These are phyloP conservation scores for Glycyrrhiza uralensis DNA, from an alignment of 306 rosid species.

Conservation along the genomic window DNA sequence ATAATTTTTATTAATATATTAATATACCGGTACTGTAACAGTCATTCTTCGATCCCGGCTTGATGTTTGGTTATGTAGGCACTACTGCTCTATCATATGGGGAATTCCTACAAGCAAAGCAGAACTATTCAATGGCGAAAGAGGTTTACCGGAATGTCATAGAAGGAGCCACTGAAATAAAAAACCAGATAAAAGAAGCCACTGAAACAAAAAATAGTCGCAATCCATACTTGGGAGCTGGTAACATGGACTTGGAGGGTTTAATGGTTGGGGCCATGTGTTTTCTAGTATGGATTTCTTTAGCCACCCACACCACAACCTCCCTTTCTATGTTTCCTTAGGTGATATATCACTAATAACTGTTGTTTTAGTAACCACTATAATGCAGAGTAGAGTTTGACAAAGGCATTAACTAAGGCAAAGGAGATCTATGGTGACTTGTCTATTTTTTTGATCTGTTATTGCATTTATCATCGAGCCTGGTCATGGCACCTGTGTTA, in stretches of 20 bases:
- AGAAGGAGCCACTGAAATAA: conserved; percentile 33
- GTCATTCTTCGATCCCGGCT: conserved; percentile 21
- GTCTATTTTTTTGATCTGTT: too few relatives aligned
- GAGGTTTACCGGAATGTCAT: conserved; percentile 62
- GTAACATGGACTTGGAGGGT: conserved; percentile 62
- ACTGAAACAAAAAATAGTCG: conserved; percentile 48
- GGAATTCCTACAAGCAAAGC: conserved; percentile 54
- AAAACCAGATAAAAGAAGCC: too few relatives aligned
- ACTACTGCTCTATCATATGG: conserved; percentile 67
- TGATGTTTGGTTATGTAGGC: conserved; percentile 53
- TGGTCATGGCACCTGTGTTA: conserved; percentile 3
- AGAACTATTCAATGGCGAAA: conserved; percentile 59
- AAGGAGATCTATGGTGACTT: conserved; percentile 70
- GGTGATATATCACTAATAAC: background rate
- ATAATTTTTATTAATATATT: too few relatives aligned
- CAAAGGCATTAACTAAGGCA: conserved; percentile 59
- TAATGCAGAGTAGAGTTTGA: conserved; percentile 67
- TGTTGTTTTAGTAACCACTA: conserved; percentile 56
- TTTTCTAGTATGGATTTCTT: conserved; percentile 10
- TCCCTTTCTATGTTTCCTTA: background rate
- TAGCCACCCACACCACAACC: background rate
- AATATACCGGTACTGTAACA: background rate
- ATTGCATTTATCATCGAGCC: background rate
- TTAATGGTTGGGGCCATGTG: conserved; percentile 67
- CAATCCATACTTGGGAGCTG: conserved; percentile 50